Conservation (phyloP, 2,329 filamentous ascomycete species). For the Microdochium bolleyi region DNA sequence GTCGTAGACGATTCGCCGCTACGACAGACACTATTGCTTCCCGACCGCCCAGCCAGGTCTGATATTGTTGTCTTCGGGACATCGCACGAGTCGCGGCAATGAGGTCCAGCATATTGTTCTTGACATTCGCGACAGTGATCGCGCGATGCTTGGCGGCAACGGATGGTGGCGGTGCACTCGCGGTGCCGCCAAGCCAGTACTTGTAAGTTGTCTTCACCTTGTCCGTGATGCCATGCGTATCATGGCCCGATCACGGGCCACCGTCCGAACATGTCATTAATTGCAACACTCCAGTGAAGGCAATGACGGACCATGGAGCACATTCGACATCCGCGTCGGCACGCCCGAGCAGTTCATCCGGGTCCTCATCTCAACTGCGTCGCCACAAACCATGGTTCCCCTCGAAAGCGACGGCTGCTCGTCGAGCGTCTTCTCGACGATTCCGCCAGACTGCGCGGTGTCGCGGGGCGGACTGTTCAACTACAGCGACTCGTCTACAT, state of each 20-base stretch:
- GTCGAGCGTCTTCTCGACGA: conserved; percentile 15
- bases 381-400: conserved; percentile 24
- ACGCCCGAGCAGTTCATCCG: conserved; percentile 24
- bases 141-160: conserved; percentile 1
- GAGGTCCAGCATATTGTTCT: not conserved
- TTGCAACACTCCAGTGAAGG: conserved; percentile 17
- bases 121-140: conserved; percentile 4
- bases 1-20: no score
- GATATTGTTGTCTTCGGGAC: not conserved
- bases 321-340: conserved; percentile 27
- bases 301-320: conserved; percentile 32
- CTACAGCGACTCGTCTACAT: conserved; percentile 24
- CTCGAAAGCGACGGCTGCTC: conserved; percentile 21
- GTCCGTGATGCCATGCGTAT: no score
- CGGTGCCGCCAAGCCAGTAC: conserved; percentile 24
- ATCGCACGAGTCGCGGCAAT: not conserved
- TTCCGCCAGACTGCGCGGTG: conserved; percentile 24
- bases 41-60: no score
- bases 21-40: no score
- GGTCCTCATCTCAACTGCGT: conserved; percentile 29
- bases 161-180: not conserved
- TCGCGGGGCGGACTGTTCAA: conserved; percentile 26
- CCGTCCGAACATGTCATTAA: no score
- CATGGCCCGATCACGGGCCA: no score
- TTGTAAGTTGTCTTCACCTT: conserved; percentile 18